Base-by-base conservation (phyloP, 73 alveolate genomes). In the Symbiodinium natans region DNA sequence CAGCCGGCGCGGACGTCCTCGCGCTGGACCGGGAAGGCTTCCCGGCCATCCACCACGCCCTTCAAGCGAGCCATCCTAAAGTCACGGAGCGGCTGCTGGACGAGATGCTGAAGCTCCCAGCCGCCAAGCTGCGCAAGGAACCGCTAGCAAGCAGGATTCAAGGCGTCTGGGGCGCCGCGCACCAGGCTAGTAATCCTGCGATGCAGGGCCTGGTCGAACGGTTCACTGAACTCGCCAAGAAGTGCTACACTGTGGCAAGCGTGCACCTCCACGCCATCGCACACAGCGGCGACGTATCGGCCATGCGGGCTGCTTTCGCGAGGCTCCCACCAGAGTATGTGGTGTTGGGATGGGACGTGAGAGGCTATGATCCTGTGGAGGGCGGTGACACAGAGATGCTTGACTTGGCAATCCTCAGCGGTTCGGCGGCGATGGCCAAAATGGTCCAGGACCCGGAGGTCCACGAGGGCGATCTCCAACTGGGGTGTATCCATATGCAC, bases 11-110 rank as follows among this genome's bases (percentile, higher is more conserved):
- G 29, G 75, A 83, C 27, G 92, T 83, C 36, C 25, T 41, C 4
- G 92, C 77, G 29, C 7, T 83, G 48, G 92, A 83, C 92, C 6
- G 74, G 21, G 42, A 41, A 8, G 71, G 85, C 21, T 6, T 9
- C 43, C 85, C 85, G 7, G 36, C 92, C 8, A n/a, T 41, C n/a
- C 54, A 83, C 42, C 92, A 40, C n/a, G 92, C 92, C 13, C 21
- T 39, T 9, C 1, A 3, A 23, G 39, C 39, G 89, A 39, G 19
- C 10, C 68, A 39, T 15, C n/a, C 89, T 10, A 36, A 68, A 2
- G 82, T 36, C 23, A 17, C 38, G 17, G 17, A 25, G 11, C 25
- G 9, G 38, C 11, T 74, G n/a, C 43, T 74, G 4, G 82, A 63
- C 9, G 33, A 63, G 82, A 74, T 74, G 85, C 23, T 7, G 34